Base-by-base conservation (phyloP, 352 stramenopile genomes). In the Phytophthora constricta region DNA sequence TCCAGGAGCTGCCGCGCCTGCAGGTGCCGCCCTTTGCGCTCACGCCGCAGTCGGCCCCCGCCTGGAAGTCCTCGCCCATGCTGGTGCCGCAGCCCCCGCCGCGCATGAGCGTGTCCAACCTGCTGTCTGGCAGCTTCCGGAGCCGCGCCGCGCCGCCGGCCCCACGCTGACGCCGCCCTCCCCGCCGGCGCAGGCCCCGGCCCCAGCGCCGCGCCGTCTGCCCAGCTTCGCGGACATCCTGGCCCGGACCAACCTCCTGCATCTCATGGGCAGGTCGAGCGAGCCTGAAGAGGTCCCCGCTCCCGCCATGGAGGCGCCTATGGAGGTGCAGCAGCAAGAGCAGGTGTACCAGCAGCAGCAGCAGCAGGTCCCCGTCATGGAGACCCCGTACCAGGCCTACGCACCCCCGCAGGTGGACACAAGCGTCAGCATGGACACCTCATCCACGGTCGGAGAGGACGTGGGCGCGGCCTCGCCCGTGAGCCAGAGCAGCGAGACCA, bases 161-260 rank as follows among this genome's bases (percentile, higher is more conserved):
- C 1, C 45, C 28, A 34, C 28, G 31, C 28, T 68, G 20, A 50
- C 70, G 37, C 65, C 76, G 0, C 70, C 74, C 1, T 68, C 77
- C 9, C 50, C 71, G 5, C 66, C 64, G 17, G 37, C 62, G 26
- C 61, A 62, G 41, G 45, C 59, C 5, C 62, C 49, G 17, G 67
- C 54, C 20, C 74, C 58, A 4, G 50, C 65, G 1, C 47, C 69
- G n/a, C 79, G 79, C 25, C 75, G 67, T 48, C 77, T 91, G 9
- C 82, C 82, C 28, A 89, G 82, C 59, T 89, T 91, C 51, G 70
- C 71, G 16, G 82, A 91, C 59, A 84, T 91, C 41, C 59, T 91
- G 42, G 80, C 82, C 22, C 76, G 82, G 39, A 91, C 82, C 1
- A 89, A 85, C 64, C 77, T 88, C 58, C 58, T 91, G 23, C 80